phyloP scores from a whole-genome alignment of 768 basidiomycete genomes.

The Calocybe indica region DNA sequence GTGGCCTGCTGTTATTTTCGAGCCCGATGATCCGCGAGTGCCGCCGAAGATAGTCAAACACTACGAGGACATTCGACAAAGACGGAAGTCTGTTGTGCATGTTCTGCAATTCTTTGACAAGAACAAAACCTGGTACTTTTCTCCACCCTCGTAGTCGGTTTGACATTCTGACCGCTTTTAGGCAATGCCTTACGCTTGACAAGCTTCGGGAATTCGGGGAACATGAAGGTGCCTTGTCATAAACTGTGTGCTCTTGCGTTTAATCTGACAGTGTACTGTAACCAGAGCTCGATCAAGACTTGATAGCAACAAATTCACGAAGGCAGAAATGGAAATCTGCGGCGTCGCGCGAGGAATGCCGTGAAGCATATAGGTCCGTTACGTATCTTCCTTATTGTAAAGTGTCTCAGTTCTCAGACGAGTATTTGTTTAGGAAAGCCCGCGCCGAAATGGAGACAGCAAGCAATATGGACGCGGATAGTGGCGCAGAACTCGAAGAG shows the following conservation, averaged over 20 bases:
- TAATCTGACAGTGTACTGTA: background rate
- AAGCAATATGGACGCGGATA: slow-evolving; percentile 11
- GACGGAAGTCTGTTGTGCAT: slow-evolving; percentile 40
- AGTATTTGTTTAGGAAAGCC: slow-evolving; percentile 10
- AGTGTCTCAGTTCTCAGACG: background rate
- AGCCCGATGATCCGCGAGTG: slow-evolving; percentile 52
- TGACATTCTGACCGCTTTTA: slow-evolving; percentile 15
- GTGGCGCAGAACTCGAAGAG: background rate
- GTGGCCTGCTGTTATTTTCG: slow-evolving; percentile 82
- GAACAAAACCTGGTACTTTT: slow-evolving; percentile 50
- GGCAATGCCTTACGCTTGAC: slow-evolving; percentile 57
- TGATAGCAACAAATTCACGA: slow-evolving; percentile 45
- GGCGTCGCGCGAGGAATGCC: slow-evolving; percentile 46
- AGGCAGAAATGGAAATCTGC: slow-evolving; percentile 58
- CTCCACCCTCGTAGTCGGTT: background rate
- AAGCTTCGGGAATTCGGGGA: slow-evolving; percentile 67
- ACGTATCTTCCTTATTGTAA: background rate
- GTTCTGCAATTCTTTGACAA: slow-evolving; percentile 82
- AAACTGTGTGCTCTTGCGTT: background rate
- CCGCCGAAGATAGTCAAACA: slow-evolving; percentile 33
- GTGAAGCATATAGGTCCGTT: slow-evolving; percentile 57
- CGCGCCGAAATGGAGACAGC: slow-evolving; percentile 19
- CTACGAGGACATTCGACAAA: slow-evolving; percentile 23
- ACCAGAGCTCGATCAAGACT: slow-evolving; percentile 58
- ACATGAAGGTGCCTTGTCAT: slow-evolving; percentile 47